Base-by-base conservation (phyloP, 2,329 filamentous ascomycete species). In the Alternaria sp. region DNA sequence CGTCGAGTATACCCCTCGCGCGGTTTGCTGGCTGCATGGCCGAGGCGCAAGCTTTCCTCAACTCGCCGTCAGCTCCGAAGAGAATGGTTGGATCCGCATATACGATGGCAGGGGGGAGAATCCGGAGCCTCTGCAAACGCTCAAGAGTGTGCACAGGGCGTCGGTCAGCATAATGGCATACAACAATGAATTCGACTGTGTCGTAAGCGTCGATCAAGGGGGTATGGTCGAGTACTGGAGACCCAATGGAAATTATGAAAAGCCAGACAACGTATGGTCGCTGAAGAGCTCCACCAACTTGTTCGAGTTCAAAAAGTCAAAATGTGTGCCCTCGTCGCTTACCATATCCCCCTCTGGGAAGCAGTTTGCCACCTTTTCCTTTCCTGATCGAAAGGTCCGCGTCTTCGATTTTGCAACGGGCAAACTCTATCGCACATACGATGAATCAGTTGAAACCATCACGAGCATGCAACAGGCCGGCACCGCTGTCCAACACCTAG, bases 151-250 rank as follows among this genome's bases (percentile, higher is more conserved):
- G n/a, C 95, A 99, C 75, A 86, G 92, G 61, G 90, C 86, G 53
- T 88, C 93, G 0, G 91, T 99, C 3, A 88, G 90, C 28, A 80
- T 96, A 24, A 94, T 99, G 87, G 89, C 89, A 0, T 99, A 93
- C 82, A 99, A 98, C 78, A 89, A 93, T 75, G 81, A 85, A 5
- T 97, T 89, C 74, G 90, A 98, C 78, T 99, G 95, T 73, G 94
- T 96, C 1, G 82, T 98, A 7, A 98, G 95, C 2, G 89, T 89
- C 0, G 96, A 99, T 67, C 89, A 94, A 68, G 87, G 88, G 54
- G 94, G 95, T 24, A 98, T 98, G 94, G 77, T 99, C 9, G 95
- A 99, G 78, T 99, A 99, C 80, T 99, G 95, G 95, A 87, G 87
- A 59, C 93, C 95, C 0, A 87, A 86, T 63, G 89, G 87, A 2